Conservation (phyloP, 2,329 filamentous ascomycete genomes). For the Pseudocercospora fijiensis region DNA sequence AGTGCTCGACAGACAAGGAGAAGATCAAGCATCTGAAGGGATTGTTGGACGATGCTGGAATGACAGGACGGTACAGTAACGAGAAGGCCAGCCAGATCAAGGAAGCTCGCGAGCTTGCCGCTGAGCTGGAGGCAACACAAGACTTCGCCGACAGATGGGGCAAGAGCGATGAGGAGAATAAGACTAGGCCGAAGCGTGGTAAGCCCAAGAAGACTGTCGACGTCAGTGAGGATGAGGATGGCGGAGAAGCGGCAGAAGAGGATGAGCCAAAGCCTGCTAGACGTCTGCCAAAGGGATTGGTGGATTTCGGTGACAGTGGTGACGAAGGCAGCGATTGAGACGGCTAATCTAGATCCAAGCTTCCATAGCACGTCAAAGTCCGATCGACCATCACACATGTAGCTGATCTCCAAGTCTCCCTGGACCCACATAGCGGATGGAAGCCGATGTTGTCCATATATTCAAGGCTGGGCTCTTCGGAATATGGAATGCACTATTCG, state of each 20-base stretch:
- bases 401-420: no score
- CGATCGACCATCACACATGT: no score
- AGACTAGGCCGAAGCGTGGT: conserved; percentile 17
- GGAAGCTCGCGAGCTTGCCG: conserved; percentile 77
- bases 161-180: conserved; percentile 26
- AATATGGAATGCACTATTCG: no score
- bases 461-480: no score
- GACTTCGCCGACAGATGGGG: conserved; percentile 82
- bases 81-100: conserved; percentile 84
- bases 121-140: conserved; percentile 80
- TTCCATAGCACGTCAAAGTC: no score
- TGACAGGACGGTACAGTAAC: conserved; percentile 83
- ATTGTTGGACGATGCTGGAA: conserved; percentile 79
- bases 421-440: no score
- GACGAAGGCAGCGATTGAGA: conserved; percentile 36
- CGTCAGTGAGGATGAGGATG: conserved; percentile 18
- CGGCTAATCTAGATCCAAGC: no score
- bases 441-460: no score
- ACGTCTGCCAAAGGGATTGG: conserved; percentile 36
- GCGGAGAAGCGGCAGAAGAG: conserved; percentile 15
- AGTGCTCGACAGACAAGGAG: conserved; percentile 68
- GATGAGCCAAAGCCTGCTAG: conserved; percentile 20
- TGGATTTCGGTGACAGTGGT: conserved; percentile 41
- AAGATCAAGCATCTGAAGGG: conserved; percentile 79
- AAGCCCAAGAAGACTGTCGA: conserved; percentile 5